Evolutionary conservation across 768 basidiomycete species (phyloP), one percentile per base, ranked within the genome.

Genomic region (Xerocomus potaroensis): DNA sequence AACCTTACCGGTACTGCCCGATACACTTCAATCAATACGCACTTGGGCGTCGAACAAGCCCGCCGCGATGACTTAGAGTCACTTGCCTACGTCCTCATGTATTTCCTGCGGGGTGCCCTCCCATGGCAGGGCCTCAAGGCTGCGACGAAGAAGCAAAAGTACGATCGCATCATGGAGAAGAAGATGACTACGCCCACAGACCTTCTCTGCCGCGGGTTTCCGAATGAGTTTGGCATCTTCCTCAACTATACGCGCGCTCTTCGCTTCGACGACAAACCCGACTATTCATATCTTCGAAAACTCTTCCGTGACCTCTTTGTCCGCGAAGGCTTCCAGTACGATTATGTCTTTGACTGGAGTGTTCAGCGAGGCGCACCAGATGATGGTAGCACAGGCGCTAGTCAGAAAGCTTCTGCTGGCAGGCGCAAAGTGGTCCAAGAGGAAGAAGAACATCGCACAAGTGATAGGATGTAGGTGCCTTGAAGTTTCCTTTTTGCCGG

Each of bases 131-230:
- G 96, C 49, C 82, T 99, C 66, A 99, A 99, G 76, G 96, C 96
- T 50, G 95, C 95, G 32, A 99, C 96, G 49, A 99, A 99, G 91
- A 99, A 99, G 82, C 96, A 99, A 79, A 99, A 99, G 76, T 98
- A 98, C 70, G 96, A 98, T 71, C 87, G 96, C 50, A 99, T 99
- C 75, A 99, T 99, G 96, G 96, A 99, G 74, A 99, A 99, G 83
- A 99, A 99, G 83, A 98, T 99, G 93, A 97, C 96, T 30, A 96
- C 93, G 0, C 91, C 93, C 12, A 94, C 91, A 41, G 93, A 98
- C 66, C 77, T 95, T 48, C 83, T 99, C 23, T 98, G 95, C 76
- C 93, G 95, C 57, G 93, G 91, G n/a, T 98, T 96, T 81, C 95
- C 96, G 51, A 94, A 93, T 75, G 96, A 99, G 73, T 96, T 98